Evolutionary conservation across 176 grass and related monocot species (phyloP).

Genomic region (Paspalum vaginatum): DNA sequence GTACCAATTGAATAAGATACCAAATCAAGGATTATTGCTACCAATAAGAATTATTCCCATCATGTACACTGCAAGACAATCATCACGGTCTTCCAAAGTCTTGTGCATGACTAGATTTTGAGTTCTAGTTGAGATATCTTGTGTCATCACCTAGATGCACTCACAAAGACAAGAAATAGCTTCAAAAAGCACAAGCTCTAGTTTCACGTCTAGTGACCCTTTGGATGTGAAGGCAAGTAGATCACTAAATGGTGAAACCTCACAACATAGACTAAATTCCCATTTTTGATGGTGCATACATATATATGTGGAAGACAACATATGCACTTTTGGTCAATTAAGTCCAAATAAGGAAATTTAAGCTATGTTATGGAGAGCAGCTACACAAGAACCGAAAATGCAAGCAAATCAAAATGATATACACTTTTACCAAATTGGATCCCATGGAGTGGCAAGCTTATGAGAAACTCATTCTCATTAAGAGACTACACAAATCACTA

Average conservation of each 20-base stretch:
- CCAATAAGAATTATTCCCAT: too few relatives aligned
- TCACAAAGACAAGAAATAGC: background rate
- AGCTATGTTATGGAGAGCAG: background rate
- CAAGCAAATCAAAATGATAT: background rate
- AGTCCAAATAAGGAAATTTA: background rate
- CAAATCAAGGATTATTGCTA: too few relatives aligned
- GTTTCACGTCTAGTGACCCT: background rate
- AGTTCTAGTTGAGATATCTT: too few relatives aligned
- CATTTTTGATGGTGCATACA: background rate
- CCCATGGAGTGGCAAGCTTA: background rate
- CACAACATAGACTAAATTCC: background rate
- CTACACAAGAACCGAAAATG: too few relatives aligned
- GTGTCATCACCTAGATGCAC: too few relatives aligned
- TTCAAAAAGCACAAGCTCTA: background rate
- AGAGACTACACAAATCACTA: background rate
- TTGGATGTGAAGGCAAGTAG: background rate
- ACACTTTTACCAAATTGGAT: background rate
- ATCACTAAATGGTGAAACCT: too few relatives aligned
- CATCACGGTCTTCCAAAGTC: too few relatives aligned
- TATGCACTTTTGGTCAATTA: background rate
- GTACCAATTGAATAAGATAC: too few relatives aligned
- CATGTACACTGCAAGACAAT: too few relatives aligned
- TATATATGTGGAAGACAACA: background rate
- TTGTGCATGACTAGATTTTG: too few relatives aligned
- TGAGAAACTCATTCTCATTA: background rate